Base-by-base conservation (phyloP, 345 rosid genomes). In the Melastoma malabathricum region DNA sequence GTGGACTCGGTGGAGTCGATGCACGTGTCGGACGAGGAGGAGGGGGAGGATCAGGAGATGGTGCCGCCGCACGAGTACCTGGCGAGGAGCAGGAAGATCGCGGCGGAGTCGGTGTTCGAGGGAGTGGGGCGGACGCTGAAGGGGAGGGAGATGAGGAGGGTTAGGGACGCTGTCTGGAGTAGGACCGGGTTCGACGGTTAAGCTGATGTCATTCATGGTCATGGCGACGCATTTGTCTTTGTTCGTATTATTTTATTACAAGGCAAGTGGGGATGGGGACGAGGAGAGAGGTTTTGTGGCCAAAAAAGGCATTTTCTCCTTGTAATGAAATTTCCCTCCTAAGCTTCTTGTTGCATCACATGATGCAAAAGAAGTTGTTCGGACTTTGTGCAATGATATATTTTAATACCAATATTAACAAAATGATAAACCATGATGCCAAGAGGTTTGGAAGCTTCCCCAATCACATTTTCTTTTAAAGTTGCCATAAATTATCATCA, bases 61-160 rank as follows among this genome's bases (percentile, higher is more conserved):
- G 50, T 64, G 20, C 68, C 66, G 47, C 72, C 72, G 22, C 72
- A 68, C 54, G 72, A 53, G 60, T 68, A 68, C 58, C 60, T 68
- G 49, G 71, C 71, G 63, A 63, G 63, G 47, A 54, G 65, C 56
- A 60, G 52, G 43, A 50, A 18, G 59, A 7, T 34, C 10, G 68
- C 58, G 6, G 68, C 61, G 8, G 44, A 64, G 39, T 68, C 72
- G 53, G 60, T 67, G 15, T 61, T 52, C 51, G 63, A 67, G 48
- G 71, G 71, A 15, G 63, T 61, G 48, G 72, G 72, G n/a, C 57
- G 72, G 54, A 68, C 72, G 43, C 60, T 68, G 27, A 68, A 68
- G 51, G 72, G 72, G 18, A 64, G 72, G 13, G 72, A 68, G 57
- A 23, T 63, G 64, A 23, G 61, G 57, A 58, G 67, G 41, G 64